Evolutionary conservation across 805 yeast genomes (phyloP).

Genomic region (Brettanomyces nanus): DNA sequence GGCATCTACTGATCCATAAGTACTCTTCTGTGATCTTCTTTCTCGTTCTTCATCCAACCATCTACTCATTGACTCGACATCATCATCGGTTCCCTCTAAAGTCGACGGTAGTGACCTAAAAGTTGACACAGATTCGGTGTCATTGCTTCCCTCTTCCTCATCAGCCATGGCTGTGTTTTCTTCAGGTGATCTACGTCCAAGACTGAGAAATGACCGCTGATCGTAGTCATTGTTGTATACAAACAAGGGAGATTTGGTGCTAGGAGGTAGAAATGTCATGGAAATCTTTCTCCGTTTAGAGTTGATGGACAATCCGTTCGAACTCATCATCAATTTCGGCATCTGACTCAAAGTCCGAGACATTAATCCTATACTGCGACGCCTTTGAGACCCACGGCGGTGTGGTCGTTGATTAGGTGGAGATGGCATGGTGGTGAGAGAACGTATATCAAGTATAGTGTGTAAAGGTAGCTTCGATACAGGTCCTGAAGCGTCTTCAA

Average conservation of each 20-base stretch:
- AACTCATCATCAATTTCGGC: conserved; percentile 7
- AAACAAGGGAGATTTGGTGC: conserved; percentile 29
- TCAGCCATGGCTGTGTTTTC: conserved; percentile 1
- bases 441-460: no score
- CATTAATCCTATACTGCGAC: not conserved
- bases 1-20: conserved; percentile 15
- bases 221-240: conserved; percentile 26
- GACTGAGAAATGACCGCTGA: conserved; percentile 28
- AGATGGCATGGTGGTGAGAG: no score
- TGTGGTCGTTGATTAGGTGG: no score
- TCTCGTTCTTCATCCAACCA: conserved; percentile 31
- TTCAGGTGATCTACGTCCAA: conserved; percentile 18
- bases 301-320: conserved; percentile 18
- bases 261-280: conserved; percentile 29
- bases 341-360: conserved; percentile 5
- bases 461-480: no score
- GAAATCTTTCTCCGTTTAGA: conserved; percentile 28
- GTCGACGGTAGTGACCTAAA: conserved; percentile 30
- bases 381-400: no score
- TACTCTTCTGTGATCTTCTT: conserved; percentile 18
- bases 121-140: conserved; percentile 25
- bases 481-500: no score
- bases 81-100: conserved; percentile 26
- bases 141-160: conserved; percentile 9
- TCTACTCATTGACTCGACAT: conserved; percentile 23